phyloP scores from a whole-genome alignment of 805 yeast genomes.

The Kluyveromyces nonfermentans region DNA sequence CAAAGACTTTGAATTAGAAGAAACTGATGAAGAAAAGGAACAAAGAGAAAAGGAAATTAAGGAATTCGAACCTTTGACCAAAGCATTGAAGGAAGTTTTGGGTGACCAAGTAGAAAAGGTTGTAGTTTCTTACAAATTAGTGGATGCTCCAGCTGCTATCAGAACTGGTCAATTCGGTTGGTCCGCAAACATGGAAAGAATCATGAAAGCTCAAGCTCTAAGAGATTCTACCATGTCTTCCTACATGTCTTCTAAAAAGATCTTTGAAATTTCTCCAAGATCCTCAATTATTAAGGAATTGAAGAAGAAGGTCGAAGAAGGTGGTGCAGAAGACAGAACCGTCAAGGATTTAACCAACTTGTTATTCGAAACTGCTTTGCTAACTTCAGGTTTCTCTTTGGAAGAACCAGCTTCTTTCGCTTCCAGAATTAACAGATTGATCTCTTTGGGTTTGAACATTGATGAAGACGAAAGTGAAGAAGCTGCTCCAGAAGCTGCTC shows the following conservation, averaged over 20 bases:
- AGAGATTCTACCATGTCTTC: constrained; percentile 98
- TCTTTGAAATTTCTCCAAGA: constrained; percentile 96
- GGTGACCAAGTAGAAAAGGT: constrained; percentile 99
- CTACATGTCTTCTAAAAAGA: constrained; percentile 99
- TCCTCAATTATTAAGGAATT: constrained; percentile 93
- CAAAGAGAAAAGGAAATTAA: constrained; percentile 87
- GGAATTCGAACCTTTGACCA: constrained; percentile 88
- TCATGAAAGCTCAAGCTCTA: constrained; percentile 99
- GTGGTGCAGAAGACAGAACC: constrained; percentile 97
- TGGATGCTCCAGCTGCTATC: constrained; percentile 99
- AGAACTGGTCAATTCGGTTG: constrained; percentile 99
- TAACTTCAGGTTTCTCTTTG: constrained; percentile 97
- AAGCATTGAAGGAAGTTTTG: constrained; percentile 90
- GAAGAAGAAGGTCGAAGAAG: constrained; percentile 91
- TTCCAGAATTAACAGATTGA: constrained; percentile 94
- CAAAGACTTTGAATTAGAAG: constrained; percentile 97
- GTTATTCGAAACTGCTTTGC: constrained; percentile 93
- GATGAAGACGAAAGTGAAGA: constrained; percentile 63
- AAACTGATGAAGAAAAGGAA: constrained; percentile 95
- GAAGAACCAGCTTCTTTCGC: constrained; percentile 99
- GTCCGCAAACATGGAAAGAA: constrained; percentile 99
- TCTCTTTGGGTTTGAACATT: constrained; percentile 95
- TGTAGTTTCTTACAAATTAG: constrained; percentile 92
- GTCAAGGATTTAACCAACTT: constrained; percentile 95
- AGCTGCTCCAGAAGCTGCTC: constrained; percentile 35